Conservation (phyloP, 352 stramenopile species). For the Pseudoperonospora humuli region DNA sequence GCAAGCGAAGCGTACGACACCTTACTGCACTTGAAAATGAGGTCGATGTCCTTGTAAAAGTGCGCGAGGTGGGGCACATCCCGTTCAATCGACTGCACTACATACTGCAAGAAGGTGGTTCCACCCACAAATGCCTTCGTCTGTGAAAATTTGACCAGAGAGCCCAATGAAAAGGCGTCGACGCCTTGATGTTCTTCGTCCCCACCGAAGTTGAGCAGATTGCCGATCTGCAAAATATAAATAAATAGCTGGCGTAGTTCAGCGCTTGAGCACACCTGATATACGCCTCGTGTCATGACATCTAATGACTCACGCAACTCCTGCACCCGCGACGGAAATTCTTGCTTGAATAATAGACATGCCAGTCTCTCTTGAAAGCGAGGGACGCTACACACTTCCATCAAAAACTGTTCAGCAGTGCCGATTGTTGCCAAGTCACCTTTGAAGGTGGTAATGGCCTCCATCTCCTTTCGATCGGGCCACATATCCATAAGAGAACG, state of each 20-base stretch:
- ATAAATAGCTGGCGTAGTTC: conserved; percentile 77
- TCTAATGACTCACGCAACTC: conserved; percentile 69
- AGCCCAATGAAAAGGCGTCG: conserved; percentile 65
- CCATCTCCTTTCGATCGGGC: conserved; percentile 66
- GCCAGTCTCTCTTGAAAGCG: conserved; percentile 64
- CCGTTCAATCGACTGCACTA: conserved; percentile 80
- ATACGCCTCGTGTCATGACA: conserved; percentile 65
- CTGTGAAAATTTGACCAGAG: conserved; percentile 80
- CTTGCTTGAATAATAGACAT: conserved; percentile 79
- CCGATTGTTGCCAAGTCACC: conserved; percentile 55
- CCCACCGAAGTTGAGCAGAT: conserved; percentile 68
- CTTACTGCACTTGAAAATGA: conserved; percentile 68
- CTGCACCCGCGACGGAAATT: conserved; percentile 68
- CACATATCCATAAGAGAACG: conserved; percentile 83
- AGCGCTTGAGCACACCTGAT: conserved; percentile 71
- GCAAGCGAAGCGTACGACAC: conserved; percentile 56
- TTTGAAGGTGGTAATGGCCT: conserved; percentile 56
- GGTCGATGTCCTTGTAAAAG: conserved; percentile 73
- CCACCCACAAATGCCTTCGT: conserved; percentile 80
- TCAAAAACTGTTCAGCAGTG: conserved; percentile 67
- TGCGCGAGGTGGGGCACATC: conserved; percentile 63
- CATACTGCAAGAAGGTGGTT: conserved; percentile 78
- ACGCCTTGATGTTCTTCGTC: conserved; percentile 35
- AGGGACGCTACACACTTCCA: conserved; percentile 60
- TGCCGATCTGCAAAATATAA: conserved; percentile 80